Percentiles rank a stretch among this genome's conserved stretches.
Evolutionary conservation across 192 early-diverging fungal genomes (phyloP).

Genomic region (Backusella macrospora): DNA sequence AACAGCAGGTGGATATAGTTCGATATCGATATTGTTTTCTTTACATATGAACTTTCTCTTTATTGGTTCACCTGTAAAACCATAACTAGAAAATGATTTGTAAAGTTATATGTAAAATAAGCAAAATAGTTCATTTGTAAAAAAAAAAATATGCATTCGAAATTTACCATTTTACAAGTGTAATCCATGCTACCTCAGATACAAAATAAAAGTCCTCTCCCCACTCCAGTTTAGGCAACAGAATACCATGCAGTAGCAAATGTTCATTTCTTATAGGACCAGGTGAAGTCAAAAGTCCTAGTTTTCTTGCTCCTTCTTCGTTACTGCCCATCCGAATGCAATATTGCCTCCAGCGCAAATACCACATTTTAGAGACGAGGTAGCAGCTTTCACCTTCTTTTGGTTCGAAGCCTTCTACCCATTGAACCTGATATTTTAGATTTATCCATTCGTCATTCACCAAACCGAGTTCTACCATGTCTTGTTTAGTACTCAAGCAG

Average conservation of each 20-base stretch:
- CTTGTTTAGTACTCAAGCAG: not conserved
- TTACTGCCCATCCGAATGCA: constrained; percentile 37
- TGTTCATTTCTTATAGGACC: constrained; percentile 48
- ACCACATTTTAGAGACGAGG: constrained; percentile 51
- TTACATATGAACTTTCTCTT: not conserved
- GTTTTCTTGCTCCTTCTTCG: too few species aligned
- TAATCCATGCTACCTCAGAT: constrained; percentile 49
- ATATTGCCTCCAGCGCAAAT: constrained; percentile 47
- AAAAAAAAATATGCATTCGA: too few species aligned
- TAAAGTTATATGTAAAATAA: not conserved
- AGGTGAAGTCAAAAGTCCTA: constrained; percentile 22
- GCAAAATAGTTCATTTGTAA: too few species aligned
- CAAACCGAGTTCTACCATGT: not conserved
- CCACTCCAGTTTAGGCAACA: constrained; percentile 39
- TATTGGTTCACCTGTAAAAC: not conserved
- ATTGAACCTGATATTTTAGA: not conserved
- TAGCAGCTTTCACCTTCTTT: constrained; percentile 49
- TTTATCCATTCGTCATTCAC: not conserved
- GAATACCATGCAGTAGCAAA: constrained; percentile 32
- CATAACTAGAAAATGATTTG: not conserved
- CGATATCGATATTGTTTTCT: not conserved
- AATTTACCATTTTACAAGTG: constrained; percentile 45
- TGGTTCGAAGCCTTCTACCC: not conserved
- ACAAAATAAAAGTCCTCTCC: constrained; percentile 41
- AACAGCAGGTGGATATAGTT: constrained; percentile 1